A percentile compares a stretch with the other conserved stretches of the same genome.
These are phyloP conservation scores for Apostasia shenzhenica DNA, from an alignment of 106 monocot species.

Conservation along the genomic window DNA sequence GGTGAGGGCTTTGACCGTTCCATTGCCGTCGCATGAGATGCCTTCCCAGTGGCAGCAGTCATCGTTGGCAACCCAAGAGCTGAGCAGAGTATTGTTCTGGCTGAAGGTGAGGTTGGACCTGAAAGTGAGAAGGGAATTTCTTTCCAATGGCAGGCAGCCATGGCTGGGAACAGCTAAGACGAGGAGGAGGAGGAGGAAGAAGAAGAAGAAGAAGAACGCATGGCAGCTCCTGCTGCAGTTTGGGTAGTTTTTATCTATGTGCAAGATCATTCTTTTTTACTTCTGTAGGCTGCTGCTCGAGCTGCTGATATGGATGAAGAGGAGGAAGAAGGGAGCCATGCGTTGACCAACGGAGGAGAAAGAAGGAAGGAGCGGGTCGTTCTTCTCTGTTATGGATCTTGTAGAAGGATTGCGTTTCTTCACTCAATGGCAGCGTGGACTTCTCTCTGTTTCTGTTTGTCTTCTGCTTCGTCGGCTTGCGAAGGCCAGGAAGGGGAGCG, in stretches of 20 bases:
- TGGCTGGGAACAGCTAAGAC: background rate
- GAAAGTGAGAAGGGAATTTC: background rate
- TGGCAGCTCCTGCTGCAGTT: no score
- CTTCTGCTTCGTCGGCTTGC: no score
- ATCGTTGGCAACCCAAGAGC: background rate
- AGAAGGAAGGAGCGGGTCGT: background rate
- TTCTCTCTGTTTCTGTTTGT: no score
- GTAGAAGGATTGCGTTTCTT: no score
- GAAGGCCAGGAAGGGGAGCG: no score
- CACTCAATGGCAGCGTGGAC: no score
- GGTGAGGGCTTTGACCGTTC: background rate
- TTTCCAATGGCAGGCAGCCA: background rate
- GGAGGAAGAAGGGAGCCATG: background rate
- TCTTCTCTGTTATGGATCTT: no score
- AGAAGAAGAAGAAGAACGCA: background rate
- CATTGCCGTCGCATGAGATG: conserved; percentile 1
- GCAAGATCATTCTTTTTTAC: background rate
- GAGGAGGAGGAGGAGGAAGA: background rate
- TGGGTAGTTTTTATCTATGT: no score
- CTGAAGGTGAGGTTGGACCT: conserved; percentile 6
- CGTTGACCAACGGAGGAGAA: background rate
- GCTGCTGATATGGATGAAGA: background rate
- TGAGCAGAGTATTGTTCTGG: background rate
- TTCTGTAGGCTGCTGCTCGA: background rate
- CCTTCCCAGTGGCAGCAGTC: conserved; percentile 10